Base-by-base conservation (phyloP, 129 eudicot species). In the Chrysanthemum seticuspe region DNA sequence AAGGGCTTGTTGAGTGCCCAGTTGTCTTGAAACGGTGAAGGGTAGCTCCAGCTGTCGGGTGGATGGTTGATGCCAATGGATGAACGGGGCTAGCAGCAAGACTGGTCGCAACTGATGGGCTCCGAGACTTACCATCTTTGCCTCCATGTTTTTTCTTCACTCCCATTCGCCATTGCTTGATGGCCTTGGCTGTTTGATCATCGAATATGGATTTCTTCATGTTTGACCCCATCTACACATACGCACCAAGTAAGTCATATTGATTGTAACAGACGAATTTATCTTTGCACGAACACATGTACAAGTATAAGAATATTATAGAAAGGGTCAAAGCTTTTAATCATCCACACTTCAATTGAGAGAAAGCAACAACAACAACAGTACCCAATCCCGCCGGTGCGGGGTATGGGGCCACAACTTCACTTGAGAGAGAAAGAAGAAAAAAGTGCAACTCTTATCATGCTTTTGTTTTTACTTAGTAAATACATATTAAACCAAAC, bases 1-100 rank as follows among this genome's bases (percentile, higher is more conserved):
- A 11, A 13, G 87, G 45, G 6, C 83, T 83, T 9, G 86, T 80
- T 1, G 95, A 90, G 80, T 86, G 93, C 13, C 98, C 98, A 0
- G 97, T 88, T 13, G 97, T 87, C 83, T 79, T 88, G 85, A 81
- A 90, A 3, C 98, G 89, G 45, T 88, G 96, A 6, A 94, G 88
- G 5, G 79, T 36, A 29, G 88, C 80, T 48, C 47, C 57, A 10
- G 74, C 65, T 40, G 45, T 56, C 27, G 55, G 78, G 55, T 78
- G n/a, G 15, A 79, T 45, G 56, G 85, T 57, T 19, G 96, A 76
- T 21, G 82, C 81, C 87, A 74, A 79, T 9, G 89, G 64, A 60
- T 81, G 70, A 13, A 84, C 55, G 0, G 92, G 89, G 66, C 86
- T 90, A 27, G 81, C 81, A 34, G 18, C 27, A 79, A 68, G 45